Evolutionary conservation across 495 filamentous ascomycete genomes (phyloP).

Genomic region (Penicillium steckii): DNA sequence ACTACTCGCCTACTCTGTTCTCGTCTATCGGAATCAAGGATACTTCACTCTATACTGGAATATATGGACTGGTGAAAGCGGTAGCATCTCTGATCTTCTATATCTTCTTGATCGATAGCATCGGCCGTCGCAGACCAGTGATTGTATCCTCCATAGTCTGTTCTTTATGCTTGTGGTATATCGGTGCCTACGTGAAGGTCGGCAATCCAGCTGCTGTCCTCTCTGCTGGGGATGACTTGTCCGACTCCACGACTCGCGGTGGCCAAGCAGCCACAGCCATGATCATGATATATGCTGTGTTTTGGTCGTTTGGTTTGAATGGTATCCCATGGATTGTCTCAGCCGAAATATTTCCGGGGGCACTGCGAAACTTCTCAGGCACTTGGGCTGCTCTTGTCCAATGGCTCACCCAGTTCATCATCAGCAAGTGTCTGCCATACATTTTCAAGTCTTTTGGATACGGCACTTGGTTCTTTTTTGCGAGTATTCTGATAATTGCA

Average conservation of each 20-base stretch:
- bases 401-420: constrained; percentile 17
- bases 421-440: constrained; percentile 27
- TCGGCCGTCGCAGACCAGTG: constrained; percentile 60
- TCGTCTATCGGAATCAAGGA: constrained; percentile 42
- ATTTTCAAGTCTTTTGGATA: constrained; percentile 29
- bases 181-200: constrained; percentile 58
- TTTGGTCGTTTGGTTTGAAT: constrained; percentile 32
- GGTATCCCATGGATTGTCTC: constrained; percentile 31
- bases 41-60: constrained; percentile 37
- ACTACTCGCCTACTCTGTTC: constrained; percentile 53
- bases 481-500: constrained; percentile 22
- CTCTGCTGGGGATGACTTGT: not conserved
- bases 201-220: constrained; percentile 33
- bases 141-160: constrained; percentile 64
- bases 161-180: constrained; percentile 63
- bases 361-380: constrained; percentile 21
- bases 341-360: constrained; percentile 29
- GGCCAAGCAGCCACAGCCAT: constrained; percentile 35
- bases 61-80: constrained; percentile 44
- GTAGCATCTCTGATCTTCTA: constrained; percentile 53
- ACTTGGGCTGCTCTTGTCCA: constrained; percentile 19
- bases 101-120: constrained; percentile 58
- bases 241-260: constrained; percentile 26
- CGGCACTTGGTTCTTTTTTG: constrained; percentile 34
- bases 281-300: constrained; percentile 38